Conservation (phyloP, 2,329 filamentous ascomycete species). For the Pseudocercospora fijiensis region DNA sequence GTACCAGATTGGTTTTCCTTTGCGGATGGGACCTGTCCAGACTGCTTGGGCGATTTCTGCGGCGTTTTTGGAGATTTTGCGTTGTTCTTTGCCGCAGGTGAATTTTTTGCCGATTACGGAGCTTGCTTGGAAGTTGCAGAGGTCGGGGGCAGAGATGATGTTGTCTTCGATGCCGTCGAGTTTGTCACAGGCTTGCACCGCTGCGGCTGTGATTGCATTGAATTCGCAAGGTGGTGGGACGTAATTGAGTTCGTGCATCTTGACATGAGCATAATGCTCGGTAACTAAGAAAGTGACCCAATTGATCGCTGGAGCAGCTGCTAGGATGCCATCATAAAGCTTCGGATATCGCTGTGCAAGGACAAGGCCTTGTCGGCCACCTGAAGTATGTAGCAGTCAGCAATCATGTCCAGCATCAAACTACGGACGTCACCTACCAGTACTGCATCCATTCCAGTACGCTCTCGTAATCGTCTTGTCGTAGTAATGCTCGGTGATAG, state of each 20-base stretch:
- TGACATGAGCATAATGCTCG: slow-evolving; percentile 34
- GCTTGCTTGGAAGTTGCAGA: slow-evolving; percentile 37
- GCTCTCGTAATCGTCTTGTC: slow-evolving; percentile 37
- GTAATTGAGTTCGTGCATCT: slow-evolving; percentile 35
- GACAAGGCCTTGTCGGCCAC: slow-evolving; percentile 41
- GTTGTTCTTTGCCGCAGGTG: slow-evolving; percentile 28
- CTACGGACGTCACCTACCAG: slow-evolving; percentile 23
- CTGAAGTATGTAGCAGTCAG: slow-evolving; percentile 8
- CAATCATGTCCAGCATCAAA: background rate
- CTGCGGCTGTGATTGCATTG: slow-evolving; percentile 39
- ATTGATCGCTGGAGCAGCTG: slow-evolving; percentile 43
- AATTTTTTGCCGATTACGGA: slow-evolving; percentile 33
- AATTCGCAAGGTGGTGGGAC: slow-evolving; percentile 39
- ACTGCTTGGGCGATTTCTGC: slow-evolving; percentile 35
- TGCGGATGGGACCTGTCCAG: slow-evolving; percentile 38
- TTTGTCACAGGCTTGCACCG: slow-evolving; percentile 40
- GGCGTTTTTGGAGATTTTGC: slow-evolving; percentile 33
- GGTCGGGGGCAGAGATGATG: slow-evolving; percentile 33
- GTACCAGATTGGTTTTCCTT: slow-evolving; percentile 36
- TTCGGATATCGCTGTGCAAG: slow-evolving; percentile 40
- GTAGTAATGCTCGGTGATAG: slow-evolving; percentile 37
- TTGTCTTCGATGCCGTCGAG: slow-evolving; percentile 42
- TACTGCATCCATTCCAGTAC: slow-evolving; percentile 44
- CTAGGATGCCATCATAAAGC: slow-evolving; percentile 44
- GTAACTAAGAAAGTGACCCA: slow-evolving; percentile 36